Evolutionary conservation across 163 green algal genomes (phyloP).

Genomic region (Prototheca wickerhamii): DNA sequence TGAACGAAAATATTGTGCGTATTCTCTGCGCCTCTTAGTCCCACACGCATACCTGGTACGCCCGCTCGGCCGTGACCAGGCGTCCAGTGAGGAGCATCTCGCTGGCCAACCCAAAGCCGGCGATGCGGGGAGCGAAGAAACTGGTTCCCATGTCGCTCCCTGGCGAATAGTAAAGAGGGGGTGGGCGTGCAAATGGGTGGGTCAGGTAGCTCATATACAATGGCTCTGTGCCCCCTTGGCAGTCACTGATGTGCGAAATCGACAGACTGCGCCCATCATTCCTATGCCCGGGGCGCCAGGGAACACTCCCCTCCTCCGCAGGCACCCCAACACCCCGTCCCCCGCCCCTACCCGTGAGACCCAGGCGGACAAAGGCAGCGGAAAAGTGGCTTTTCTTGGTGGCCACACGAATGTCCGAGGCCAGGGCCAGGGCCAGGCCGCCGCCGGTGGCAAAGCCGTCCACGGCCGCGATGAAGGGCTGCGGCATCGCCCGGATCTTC

Average conservation of each 20-base stretch:
- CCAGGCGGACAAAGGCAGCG: slow-evolving; percentile 26
- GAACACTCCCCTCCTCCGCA: neutral
- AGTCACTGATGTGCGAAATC: no score
- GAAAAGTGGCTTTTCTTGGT: slow-evolving; percentile 7
- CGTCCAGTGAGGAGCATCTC: slow-evolving; percentile 32
- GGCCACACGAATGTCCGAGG: slow-evolving; percentile 20
- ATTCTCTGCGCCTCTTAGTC: no score
- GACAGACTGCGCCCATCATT: no score
- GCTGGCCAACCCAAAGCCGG: slow-evolving; percentile 11
- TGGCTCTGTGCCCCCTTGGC: no score
- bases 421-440: slow-evolving; percentile 21
- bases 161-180: neutral
- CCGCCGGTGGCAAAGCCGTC: slow-evolving; percentile 16
- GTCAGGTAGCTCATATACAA: no score
- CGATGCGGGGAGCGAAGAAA: slow-evolving; percentile 21
- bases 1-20: no score
- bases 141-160: slow-evolving; percentile 26
- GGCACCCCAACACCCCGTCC: neutral
- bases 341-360: slow-evolving; percentile 11
- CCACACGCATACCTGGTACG: slow-evolving; percentile 13
- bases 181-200: neutral
- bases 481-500: slow-evolving; percentile 16
- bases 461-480: slow-evolving; percentile 20
- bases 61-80: slow-evolving; percentile 8
- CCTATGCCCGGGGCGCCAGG: no score